phyloP scores from a whole-genome alignment of 805 yeast genomes.

The Wickerhamomyces silvicola region DNA sequence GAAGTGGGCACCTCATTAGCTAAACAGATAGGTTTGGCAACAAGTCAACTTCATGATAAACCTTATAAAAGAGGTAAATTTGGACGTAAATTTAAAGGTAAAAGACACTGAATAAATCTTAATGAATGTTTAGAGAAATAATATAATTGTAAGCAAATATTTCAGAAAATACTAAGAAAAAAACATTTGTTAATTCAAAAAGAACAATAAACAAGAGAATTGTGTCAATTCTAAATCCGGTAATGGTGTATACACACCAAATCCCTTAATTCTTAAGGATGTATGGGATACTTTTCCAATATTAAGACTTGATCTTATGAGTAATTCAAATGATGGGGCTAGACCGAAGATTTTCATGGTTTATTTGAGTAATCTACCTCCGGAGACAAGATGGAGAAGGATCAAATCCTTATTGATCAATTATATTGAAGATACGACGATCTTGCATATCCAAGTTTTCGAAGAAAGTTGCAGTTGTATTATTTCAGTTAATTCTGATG shows the following conservation, averaged over 20 bases:
- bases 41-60: slow-evolving; percentile 7
- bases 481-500: slow-evolving; percentile 8
- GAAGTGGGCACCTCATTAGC: slow-evolving; percentile 62
- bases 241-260: too few species aligned
- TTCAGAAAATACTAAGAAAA: too few species aligned
- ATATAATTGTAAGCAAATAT: too few species aligned
- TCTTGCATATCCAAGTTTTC: slow-evolving; percentile 17
- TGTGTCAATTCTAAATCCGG: too few species aligned
- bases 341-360: slow-evolving; percentile 8
- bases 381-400: slow-evolving; percentile 16
- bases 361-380: slow-evolving; percentile 17
- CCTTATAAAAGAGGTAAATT: too few species aligned
- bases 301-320: not conserved
- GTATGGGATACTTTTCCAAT: too few species aligned
- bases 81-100: too few species aligned
- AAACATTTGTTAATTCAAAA: too few species aligned
- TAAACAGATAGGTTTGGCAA: slow-evolving; percentile 51
- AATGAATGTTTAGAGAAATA: too few species aligned
- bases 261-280: too few species aligned
- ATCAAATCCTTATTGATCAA: slow-evolving; percentile 14
- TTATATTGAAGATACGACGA: slow-evolving; percentile 13
- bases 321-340: not conserved
- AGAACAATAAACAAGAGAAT: too few species aligned
- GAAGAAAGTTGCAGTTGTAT: slow-evolving; percentile 4
- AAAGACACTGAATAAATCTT: too few species aligned